Evolutionary conservation across 345 rosid species (phyloP).

Genomic region (Eutrema heterophyllum): DNA sequence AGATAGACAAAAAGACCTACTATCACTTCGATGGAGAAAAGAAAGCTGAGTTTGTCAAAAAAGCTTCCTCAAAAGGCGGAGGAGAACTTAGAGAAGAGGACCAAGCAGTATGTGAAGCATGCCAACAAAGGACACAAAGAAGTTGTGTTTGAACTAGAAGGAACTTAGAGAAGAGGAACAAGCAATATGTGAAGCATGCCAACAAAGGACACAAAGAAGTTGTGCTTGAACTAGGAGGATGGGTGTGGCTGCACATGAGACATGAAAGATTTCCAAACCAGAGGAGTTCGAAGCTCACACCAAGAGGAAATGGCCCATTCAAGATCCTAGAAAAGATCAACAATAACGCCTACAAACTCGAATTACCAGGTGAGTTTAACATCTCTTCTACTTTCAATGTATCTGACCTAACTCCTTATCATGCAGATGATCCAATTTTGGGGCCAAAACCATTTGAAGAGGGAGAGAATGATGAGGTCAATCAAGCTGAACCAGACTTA

Average conservation of each 20-base stretch:
- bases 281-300: not conserved
- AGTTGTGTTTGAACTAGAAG: not conserved
- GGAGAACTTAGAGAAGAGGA: not conserved
- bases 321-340: not conserved
- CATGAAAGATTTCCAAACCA: not conserved
- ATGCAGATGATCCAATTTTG: too few species aligned
- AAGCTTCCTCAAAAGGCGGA: not conserved
- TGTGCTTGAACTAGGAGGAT: not conserved
- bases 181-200: not conserved
- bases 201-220: not conserved
- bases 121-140: not conserved
- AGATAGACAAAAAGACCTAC: too few species aligned
- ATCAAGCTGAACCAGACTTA: too few species aligned
- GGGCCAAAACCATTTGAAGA: too few species aligned
- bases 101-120: too few species aligned
- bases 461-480: too few species aligned
- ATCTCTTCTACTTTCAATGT: not conserved
- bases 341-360: not conserved
- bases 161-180: not conserved
- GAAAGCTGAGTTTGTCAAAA: not conserved
- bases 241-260: not conserved
- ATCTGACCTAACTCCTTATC: too few species aligned
- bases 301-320: not conserved
- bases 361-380: not conserved
- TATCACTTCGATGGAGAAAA: not conserved